Evolutionary conservation across 73 alveolate species (phyloP), one percentile per base, ranked within the genome.

Genomic region (Uronychia setigera): DNA sequence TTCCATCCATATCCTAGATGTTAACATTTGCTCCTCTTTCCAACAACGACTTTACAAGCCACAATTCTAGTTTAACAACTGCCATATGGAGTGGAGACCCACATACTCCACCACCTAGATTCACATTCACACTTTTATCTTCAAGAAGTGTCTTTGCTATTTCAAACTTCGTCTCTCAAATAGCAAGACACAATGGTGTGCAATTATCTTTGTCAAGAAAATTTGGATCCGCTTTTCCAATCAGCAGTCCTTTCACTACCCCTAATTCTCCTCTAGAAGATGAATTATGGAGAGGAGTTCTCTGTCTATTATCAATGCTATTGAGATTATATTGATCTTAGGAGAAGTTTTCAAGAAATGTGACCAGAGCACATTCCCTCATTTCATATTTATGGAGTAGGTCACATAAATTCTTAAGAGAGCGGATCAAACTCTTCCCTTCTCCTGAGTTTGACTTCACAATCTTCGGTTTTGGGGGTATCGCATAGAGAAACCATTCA

Each of bases 401-500:
- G 67, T 83, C 80, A 79, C 88, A 81, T 59, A 82, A 58, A 58
- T 74, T 46, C 67, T 19, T 46, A 46, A 46, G 67, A 46, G 67
- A 46, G n/a, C 19, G 5, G 5, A 46, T 5, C 5, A 46, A 11
- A 19, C 67, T 80, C 77, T 78, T 78, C 79, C 92, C 91, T 57
- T 85, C 91, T 19, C 75, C 84, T 35, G 58, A 59, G 79, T n/a
- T 83, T 67, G 91, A 77, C 80, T 81, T 91, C 77, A 91, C 85
- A 35, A 91, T 82, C 26, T 87, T 83, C 32, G 93, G 92, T 30
- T 77, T 35, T 0, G 96, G 92, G 28, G 96, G 96, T 0, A 79
- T 87, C 31, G 93, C 84, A 59, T 91, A 91, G 35, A 87, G 77
- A 33, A 91, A 91, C 96, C 96, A 91, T 59, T 91, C 96, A n/a